Percentiles rank a stretch among this genome's conserved stretches.
phyloP scores from a whole-genome alignment of 192 early-diverging fungal genomes.

The Backusella luteola region DNA sequence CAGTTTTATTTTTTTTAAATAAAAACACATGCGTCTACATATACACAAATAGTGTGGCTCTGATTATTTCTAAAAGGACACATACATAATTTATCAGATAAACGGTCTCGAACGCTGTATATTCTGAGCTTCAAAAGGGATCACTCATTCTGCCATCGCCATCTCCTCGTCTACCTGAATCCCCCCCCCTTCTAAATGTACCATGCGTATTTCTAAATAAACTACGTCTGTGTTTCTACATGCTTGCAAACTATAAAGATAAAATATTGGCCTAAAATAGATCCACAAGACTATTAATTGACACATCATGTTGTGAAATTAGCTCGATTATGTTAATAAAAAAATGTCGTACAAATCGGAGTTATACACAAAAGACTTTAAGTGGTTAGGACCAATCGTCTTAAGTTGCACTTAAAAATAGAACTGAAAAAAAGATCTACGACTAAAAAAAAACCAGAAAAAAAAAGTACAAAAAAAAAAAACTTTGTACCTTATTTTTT shows the following conservation, averaged over 20 bases:
- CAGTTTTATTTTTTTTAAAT: too few species aligned
- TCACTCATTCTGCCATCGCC: neutral
- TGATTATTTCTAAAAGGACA: neutral
- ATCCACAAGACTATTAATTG: neutral
- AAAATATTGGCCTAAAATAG: neutral
- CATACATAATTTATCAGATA: neutral
- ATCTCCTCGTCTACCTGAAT: neutral
- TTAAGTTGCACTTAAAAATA: neutral
- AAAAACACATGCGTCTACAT: neutral
- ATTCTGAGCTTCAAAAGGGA: neutral
- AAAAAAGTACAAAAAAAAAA: neutral
- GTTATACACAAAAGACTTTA: neutral
- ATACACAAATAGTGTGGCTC: neutral
- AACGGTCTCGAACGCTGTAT: neutral
- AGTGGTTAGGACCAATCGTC: neutral
- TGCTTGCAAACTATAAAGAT: neutral
- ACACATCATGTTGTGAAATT: neutral
- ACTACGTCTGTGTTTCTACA: neutral
- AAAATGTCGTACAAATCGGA: neutral
- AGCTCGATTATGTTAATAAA: constrained; percentile 1
- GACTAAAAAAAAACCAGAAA: constrained; percentile 7
- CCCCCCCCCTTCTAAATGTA: neutral
- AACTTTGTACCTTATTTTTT: neutral
- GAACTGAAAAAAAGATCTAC: neutral
- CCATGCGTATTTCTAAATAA: neutral